phyloP scores from a whole-genome alignment of 169 alveolate species.

The Besnoitia besnoiti region DNA sequence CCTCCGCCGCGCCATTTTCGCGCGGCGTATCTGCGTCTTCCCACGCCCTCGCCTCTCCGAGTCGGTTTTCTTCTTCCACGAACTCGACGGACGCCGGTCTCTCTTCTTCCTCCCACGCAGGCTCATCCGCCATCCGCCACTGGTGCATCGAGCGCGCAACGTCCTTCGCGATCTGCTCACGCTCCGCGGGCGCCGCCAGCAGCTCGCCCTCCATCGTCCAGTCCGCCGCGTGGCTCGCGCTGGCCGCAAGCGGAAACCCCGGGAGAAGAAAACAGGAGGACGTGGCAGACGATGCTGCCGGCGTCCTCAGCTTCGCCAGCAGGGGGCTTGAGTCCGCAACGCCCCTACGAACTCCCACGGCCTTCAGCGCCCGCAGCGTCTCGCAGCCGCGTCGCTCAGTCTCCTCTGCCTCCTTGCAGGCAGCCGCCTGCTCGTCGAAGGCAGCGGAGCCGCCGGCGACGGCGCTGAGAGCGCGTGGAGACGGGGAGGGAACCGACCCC shows the following conservation, averaged over 20 bases:
- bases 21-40: neutral
- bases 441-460: neutral
- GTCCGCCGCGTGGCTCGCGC: neutral
- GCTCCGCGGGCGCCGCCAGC: neutral
- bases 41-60: neutral
- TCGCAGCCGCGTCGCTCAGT: neutral
- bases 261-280: neutral
- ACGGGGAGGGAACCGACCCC: too few species aligned
- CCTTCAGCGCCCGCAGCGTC: neutral
- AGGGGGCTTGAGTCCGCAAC: neutral
- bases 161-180: neutral
- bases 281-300: too few species aligned
- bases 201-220: conserved; percentile 1
- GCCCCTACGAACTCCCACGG: neutral
- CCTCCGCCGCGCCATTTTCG: neutral
- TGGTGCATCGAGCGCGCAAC: conserved; percentile 32
- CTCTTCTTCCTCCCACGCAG: neutral
- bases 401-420: neutral
- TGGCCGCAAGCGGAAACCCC: neutral
- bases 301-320: neutral
- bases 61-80: too few species aligned
- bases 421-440: neutral
- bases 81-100: too few species aligned
- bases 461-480: too few species aligned
- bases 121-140: neutral